phyloP scores from a whole-genome alignment of 495 filamentous ascomycete species.

The Apodospora peruviana region DNA sequence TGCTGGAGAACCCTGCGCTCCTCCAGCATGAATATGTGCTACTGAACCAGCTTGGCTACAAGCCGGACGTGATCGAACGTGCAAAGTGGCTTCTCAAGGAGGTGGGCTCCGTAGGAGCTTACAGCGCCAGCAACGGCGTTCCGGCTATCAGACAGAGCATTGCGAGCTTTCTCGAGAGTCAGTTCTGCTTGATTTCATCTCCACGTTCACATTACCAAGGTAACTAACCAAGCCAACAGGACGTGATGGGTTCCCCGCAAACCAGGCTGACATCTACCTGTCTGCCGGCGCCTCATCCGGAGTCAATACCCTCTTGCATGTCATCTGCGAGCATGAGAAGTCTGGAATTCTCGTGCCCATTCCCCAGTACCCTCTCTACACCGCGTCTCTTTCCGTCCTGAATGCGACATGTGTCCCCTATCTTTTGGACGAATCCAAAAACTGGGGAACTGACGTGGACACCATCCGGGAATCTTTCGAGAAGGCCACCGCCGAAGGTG shows the following conservation, averaged over 20 bases:
- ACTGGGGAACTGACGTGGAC: slow-evolving; percentile 80
- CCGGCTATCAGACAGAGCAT: slow-evolving; percentile 80
- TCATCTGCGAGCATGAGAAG: slow-evolving; percentile 74
- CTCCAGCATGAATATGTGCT: slow-evolving; percentile 70
- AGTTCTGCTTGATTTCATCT: slow-evolving; percentile 11
- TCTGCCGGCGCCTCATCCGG: slow-evolving; percentile 88
- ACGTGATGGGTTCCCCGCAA: slow-evolving; percentile 81
- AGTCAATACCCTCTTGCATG: slow-evolving; percentile 84
- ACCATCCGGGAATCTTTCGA: slow-evolving; percentile 65
- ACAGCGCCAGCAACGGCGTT: slow-evolving; percentile 88
- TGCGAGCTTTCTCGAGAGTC: slow-evolving; percentile 85
- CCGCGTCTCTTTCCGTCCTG: slow-evolving; percentile 81
- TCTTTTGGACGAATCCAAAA: slow-evolving; percentile 75
- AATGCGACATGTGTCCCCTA: slow-evolving; percentile 88
- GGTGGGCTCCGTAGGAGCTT: slow-evolving; percentile 89
- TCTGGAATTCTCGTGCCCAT: slow-evolving; percentile 91
- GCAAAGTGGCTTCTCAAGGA: slow-evolving; percentile 72
- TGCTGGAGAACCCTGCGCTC: slow-evolving; percentile 83
- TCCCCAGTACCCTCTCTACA: slow-evolving; percentile 97
- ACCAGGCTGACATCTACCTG: slow-evolving; percentile 75
- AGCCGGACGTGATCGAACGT: slow-evolving; percentile 80
- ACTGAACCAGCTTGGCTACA: slow-evolving; percentile 68
- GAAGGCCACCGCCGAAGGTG: slow-evolving; percentile 67
- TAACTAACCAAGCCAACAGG: slow-evolving; percentile 32
- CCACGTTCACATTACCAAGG: neutral